Base-by-base conservation (phyloP, 139 green algal species). In the Micromonas commoda region DNA sequence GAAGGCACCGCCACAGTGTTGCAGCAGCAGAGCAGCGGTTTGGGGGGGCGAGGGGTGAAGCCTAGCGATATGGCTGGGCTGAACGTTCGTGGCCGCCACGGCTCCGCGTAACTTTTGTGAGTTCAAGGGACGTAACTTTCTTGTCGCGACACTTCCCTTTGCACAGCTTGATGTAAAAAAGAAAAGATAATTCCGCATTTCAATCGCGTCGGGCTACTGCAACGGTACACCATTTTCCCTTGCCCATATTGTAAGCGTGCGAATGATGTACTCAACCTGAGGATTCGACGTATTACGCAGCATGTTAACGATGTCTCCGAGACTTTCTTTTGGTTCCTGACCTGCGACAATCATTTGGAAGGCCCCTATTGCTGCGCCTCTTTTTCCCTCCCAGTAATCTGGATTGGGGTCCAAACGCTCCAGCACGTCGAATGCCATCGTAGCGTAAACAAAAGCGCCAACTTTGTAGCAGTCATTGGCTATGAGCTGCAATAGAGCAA, bases 401-500 rank as follows among this genome's bases (percentile, higher is more conserved):
- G 86, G 84, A 26, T 83, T 83, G 13, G 81, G 81, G 61, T 85
- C 81, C 13, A 94, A 52, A 21, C 89, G 84, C 84, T 95, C 91
- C 23, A 96, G 82, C 61, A 92, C 88, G 77, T 96, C 81, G 61
- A 85, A 85, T 38, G 32, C 80, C 38, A 90, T 90, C 13, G 86
- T 84, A 16, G 88, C 82, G 80, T 87, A 91, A 71, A 88, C 83
- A 80, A 94, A 96, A 3, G 83, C 64, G n/a, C 91, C 91, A 72
- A 89, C 90, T 63, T 80, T 81, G 85, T 93, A 96, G 80, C 85
- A 92, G 77, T 96, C 91, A 33, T 92, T 88, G 19, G 87, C 90
- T 76, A 95, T 91, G 32, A 93, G 87, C 80, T 91, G 88, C 52
- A 93, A 84, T 74, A 94, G 79, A 76, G 34, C 84, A 72, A 90